Conservation (phyloP, 1,284 basidiomycete species). For the Sanghuangporus weigelae region DNA sequence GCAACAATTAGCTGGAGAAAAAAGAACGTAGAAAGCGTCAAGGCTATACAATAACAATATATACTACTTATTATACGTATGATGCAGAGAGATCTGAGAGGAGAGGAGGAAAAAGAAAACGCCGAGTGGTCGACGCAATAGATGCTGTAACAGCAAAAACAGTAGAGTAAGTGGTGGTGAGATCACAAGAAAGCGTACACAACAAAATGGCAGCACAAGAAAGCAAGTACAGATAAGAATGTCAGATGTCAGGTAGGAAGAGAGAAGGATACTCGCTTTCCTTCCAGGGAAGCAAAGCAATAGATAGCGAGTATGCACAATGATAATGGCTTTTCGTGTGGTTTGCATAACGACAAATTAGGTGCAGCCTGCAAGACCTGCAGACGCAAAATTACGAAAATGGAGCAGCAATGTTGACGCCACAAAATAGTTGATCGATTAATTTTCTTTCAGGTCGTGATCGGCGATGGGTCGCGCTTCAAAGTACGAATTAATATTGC, state of each 20-base stretch:
- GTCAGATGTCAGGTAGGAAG: background rate
- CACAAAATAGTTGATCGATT: constrained; percentile 30
- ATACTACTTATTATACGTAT: background rate
- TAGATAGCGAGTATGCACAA: background rate
- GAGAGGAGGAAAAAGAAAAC: background rate
- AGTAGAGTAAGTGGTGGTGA: background rate
- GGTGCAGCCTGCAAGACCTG: background rate
- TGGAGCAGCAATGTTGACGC: background rate
- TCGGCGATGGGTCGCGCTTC: constrained; percentile 12
- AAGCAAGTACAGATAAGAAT: background rate
- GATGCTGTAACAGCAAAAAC: background rate
- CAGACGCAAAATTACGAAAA: background rate
- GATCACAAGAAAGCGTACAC: background rate
- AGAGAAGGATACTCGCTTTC: background rate
- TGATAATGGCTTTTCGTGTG: constrained; percentile 28
- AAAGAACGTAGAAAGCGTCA: background rate
- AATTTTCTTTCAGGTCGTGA: constrained; percentile 26
- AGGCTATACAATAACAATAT: background rate
- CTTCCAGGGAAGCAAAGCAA: background rate
- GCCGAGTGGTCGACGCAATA: background rate
- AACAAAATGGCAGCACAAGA: background rate
- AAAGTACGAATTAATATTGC: constrained; percentile 15
- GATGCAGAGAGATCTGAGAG: background rate
- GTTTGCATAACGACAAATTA: constrained; percentile 14
- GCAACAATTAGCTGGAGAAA: background rate